Conservation (phyloP, 768 basidiomycete species). For the Cyathus striatus region DNA sequence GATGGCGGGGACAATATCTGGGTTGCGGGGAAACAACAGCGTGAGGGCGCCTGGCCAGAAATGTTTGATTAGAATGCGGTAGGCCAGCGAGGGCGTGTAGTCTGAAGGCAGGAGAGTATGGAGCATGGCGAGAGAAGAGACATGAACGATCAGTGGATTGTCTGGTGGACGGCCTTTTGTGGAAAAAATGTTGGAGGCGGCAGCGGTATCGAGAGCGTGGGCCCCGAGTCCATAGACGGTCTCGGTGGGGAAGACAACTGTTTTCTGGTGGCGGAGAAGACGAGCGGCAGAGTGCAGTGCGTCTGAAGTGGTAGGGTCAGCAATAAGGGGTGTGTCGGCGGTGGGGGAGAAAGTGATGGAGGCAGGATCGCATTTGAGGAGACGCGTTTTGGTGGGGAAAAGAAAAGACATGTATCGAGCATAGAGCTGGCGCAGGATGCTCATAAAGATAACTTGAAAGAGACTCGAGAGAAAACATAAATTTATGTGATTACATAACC, state of each 20-base stretch:
- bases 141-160: constrained; percentile 96
- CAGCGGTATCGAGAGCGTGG: constrained; percentile 58
- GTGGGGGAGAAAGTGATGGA: constrained; percentile 51
- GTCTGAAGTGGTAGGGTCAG: constrained; percentile 43
- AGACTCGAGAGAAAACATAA: constrained; percentile 8
- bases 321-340: constrained; percentile 41
- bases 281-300: constrained; percentile 54
- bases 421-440: constrained; percentile 22
- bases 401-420: constrained; percentile 15
- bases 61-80: constrained; percentile 66
- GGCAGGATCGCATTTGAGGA: constrained; percentile 60
- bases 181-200: constrained; percentile 71
- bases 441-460: constrained; percentile 19
- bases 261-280: constrained; percentile 43
- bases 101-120: constrained; percentile 60
- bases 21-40: constrained; percentile 78
- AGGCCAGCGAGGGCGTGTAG: constrained; percentile 59
- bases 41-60: constrained; percentile 98
- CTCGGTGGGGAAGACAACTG: constrained; percentile 93
- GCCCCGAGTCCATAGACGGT: constrained; percentile 99
- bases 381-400: constrained; percentile 22
- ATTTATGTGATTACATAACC: constrained; percentile 8
- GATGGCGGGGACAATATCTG: constrained; percentile 56
- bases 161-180: constrained; percentile 92
- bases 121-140: constrained; percentile 85